Conservation (phyloP, 306 rosid species). For the Fagus crenata region DNA sequence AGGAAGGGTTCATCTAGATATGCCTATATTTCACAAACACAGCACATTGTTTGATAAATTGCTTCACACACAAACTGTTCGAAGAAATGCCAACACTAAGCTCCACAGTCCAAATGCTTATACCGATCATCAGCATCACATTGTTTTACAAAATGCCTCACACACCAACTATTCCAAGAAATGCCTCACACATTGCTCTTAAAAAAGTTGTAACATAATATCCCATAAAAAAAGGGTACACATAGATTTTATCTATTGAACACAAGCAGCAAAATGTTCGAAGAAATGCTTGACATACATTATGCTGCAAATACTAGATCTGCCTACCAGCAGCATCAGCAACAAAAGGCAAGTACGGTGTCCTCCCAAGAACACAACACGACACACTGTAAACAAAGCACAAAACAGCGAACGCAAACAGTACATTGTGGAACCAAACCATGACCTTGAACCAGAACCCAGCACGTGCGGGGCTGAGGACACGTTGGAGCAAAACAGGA, state of each 20-base stretch:
- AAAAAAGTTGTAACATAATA: not conserved
- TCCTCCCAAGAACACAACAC: slow-evolving; percentile 64
- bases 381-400: slow-evolving; percentile 62
- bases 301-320: slow-evolving; percentile 34
- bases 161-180: not conserved
- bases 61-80: not conserved
- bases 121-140: no score
- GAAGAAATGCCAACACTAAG: not conserved
- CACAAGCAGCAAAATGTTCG: not conserved
- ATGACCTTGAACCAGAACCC: slow-evolving; percentile 55
- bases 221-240: not conserved
- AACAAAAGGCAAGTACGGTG: slow-evolving; percentile 75
- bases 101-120: no score
- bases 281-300: no score
- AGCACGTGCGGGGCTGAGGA: slow-evolving; percentile 57
- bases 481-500: slow-evolving; percentile 64
- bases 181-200: not conserved
- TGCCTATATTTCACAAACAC: no score
- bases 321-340: slow-evolving; percentile 89
- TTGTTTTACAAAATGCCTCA: no score
- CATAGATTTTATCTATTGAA: no score
- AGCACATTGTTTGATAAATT: not conserved
- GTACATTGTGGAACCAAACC: slow-evolving; percentile 53
- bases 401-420: slow-evolving; percentile 56
- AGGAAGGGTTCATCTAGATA: no score